Base-by-base conservation (phyloP, 2,329 filamentous ascomycete species). In the Hypoxylon sp. region DNA sequence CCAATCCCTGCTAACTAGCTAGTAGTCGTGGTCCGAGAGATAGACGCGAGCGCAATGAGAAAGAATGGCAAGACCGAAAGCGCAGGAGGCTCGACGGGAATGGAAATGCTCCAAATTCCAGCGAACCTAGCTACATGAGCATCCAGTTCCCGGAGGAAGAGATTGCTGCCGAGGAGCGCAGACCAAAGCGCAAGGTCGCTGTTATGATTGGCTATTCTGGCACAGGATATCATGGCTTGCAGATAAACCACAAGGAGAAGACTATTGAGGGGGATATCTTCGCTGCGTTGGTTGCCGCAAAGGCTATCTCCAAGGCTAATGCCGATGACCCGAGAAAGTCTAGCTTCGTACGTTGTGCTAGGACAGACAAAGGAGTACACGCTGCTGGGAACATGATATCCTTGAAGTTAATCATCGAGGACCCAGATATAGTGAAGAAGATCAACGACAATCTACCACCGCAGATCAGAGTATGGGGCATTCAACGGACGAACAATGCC, bases 231-330 rank as follows among this genome's bases (percentile, higher is more conserved):
- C 94, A 94, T 82, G 96, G 96, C 76, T 97, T 99, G 91, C 96
- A 99, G 82, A 92, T 99, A 78, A 90, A 91, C 79, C 85, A 86
- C 74, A 83, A 90, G 71, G 90, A 97, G 78, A 94, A 94, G 83
- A 99, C 95, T 0, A 98, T 99, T 71, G 96, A 99, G 82, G 93
- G 95, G 47, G 96, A 99, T 75, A 84, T 99, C 2, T 99, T 99
- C 82, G 88, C 90, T 33, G 96, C 96, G 2, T 95, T 99, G 74
- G 92, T 99, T 69, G 89, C 90, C 2, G 94, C 96, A 2, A 93
- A 94, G 17, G 94, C 96, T 42, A 97, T 99, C 69, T 97, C 94
- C 53, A 98, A 98, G 81, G 94, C 94, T 69, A 99, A 99, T 78
- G 96, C 96, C 22, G 91, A 97, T 74, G 96, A 99, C 78, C 96